phyloP scores from a whole-genome alignment of 208 protist species.

The Leishmania tarentolae region DNA sequence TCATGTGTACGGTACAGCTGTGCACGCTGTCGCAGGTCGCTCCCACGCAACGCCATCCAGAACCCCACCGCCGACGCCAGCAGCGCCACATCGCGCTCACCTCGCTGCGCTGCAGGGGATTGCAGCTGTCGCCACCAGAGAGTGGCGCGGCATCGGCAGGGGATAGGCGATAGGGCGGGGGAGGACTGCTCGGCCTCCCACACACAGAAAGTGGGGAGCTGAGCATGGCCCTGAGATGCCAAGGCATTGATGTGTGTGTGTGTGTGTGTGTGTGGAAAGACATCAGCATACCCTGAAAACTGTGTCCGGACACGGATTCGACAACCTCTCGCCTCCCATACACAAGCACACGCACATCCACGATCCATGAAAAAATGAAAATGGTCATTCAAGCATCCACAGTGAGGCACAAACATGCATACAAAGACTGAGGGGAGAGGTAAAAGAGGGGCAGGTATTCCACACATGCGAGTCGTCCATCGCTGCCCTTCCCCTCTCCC shows the following conservation, averaged over 20 bases:
- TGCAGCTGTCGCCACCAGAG: not conserved
- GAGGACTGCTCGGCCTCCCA: not conserved
- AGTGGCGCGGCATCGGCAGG: not conserved
- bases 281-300: too few relatives aligned
- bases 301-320: too few relatives aligned
- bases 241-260: not conserved
- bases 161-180: not conserved
- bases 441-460: not conserved
- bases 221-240: not conserved
- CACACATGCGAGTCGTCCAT: not conserved
- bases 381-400: not conserved
- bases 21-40: not conserved
- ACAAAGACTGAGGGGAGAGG: not conserved
- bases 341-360: not conserved
- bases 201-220: not conserved
- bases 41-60: not conserved
- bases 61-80: too few relatives aligned
- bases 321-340: not conserved
- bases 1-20: too few relatives aligned
- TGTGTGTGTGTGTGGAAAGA: too few relatives aligned
- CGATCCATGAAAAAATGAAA: not conserved
- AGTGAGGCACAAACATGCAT: not conserved
- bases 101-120: too few relatives aligned
- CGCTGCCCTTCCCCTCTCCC: not conserved
- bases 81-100: too few relatives aligned